Percentiles rank a stretch among this genome's conserved stretches.
phyloP scores from a whole-genome alignment of 768 basidiomycete species.

The Kwoniella newhampshirensis region DNA sequence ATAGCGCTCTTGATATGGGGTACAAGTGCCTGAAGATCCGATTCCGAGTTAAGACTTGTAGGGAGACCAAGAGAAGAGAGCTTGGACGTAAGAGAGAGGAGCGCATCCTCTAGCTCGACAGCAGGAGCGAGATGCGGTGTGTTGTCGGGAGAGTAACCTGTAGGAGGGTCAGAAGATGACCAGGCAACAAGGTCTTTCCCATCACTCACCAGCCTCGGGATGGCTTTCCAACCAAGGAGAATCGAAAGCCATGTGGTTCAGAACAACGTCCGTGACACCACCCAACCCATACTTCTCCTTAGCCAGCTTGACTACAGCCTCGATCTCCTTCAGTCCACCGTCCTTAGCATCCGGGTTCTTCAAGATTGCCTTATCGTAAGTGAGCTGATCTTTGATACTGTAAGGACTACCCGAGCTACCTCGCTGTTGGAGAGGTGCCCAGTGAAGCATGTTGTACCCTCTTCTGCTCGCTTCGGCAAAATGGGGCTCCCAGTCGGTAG shows the following conservation, averaged over 20 bases:
- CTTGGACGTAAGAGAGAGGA: constrained; percentile 73
- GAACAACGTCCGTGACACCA: constrained; percentile 88
- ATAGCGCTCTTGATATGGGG: constrained; percentile 64
- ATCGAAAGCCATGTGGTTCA: constrained; percentile 96
- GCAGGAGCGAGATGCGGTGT: constrained; percentile 91
- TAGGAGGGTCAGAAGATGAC: not conserved
- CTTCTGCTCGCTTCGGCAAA: constrained; percentile 80
- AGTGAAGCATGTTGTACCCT: constrained; percentile 98
- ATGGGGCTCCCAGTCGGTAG: constrained; percentile 72
- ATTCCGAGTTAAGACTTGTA: constrained; percentile 62
- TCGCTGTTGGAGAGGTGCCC: constrained; percentile 88
- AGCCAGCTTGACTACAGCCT: constrained; percentile 60
- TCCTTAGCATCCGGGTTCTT: constrained; percentile 53
- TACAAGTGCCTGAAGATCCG: constrained; percentile 70
- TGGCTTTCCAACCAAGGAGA: constrained; percentile 87
- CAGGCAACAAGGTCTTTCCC: not conserved
- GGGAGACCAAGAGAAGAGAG: constrained; percentile 71
- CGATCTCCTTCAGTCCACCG: constrained; percentile 62
- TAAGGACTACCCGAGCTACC: constrained; percentile 90
- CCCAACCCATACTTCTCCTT: constrained; percentile 83
- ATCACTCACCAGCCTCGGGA: constrained; percentile 80
- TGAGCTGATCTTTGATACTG: constrained; percentile 82
- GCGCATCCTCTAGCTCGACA: constrained; percentile 81
- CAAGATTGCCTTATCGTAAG: constrained; percentile 77
- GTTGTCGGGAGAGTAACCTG: constrained; percentile 87